phyloP scores from a whole-genome alignment of 768 basidiomycete genomes.

The Mycena latifolia region DNA sequence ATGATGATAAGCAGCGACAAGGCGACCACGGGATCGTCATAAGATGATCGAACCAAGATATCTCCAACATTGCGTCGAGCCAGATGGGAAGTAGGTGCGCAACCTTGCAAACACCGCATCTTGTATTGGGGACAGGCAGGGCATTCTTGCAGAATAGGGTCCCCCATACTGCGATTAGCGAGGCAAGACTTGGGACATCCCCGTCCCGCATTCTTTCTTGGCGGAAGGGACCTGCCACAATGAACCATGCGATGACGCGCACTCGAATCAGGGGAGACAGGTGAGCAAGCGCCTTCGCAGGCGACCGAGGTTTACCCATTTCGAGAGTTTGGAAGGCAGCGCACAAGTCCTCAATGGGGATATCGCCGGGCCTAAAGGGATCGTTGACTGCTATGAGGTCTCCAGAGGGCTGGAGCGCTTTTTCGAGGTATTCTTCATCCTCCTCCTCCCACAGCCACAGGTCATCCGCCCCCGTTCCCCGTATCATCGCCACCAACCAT shows the following conservation, averaged over 20 bases:
- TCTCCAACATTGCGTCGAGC: constrained; percentile 11
- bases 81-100: constrained; percentile 2
- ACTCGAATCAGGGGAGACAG: constrained; percentile 7
- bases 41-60: constrained; percentile 13
- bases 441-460: constrained; percentile 24
- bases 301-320: background rate
- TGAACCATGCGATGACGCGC: constrained; percentile 17
- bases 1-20: background rate
- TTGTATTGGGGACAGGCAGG: background rate
- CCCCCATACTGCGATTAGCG: background rate
- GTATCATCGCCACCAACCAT: background rate
- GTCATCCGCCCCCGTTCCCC: background rate
- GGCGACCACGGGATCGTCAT: constrained; percentile 13
- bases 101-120: background rate
- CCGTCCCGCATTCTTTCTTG: background rate
- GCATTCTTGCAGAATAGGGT: background rate
- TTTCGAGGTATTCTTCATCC: constrained; percentile 18
- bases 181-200: background rate
- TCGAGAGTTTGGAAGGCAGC: background rate
- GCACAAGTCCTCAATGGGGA: background rate
- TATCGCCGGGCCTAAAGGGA: background rate
- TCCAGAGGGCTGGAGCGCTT: background rate
- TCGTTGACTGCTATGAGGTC: no score
- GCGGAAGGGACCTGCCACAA: background rate
- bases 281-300: background rate